Percentiles rank a stretch among this genome's conserved stretches.
Evolutionary conservation across 2,329 filamentous ascomycete genomes (phyloP).

Genomic region (Penicillium olsonii): DNA sequence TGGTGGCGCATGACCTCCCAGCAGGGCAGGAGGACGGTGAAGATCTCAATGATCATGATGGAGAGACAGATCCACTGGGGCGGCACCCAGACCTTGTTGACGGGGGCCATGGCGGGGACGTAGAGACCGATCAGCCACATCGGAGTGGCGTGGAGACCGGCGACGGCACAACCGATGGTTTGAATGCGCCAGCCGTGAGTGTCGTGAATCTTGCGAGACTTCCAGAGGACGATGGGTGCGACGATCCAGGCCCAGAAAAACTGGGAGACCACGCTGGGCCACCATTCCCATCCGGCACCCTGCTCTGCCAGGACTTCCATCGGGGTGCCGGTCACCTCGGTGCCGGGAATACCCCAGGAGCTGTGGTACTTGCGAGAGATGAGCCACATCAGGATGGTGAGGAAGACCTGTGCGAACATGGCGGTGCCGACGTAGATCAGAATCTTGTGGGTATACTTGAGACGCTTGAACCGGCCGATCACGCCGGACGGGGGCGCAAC

Average conservation of each 20-base stretch:
- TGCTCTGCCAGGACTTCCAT: conserved; percentile 41
- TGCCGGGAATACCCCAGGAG: conserved; percentile 51
- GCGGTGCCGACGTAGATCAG: conserved; percentile 51
- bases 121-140: conserved; percentile 64
- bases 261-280: conserved; percentile 27
- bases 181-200: conserved; percentile 68
- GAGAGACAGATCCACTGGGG: conserved; percentile 64
- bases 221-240: conserved; percentile 53
- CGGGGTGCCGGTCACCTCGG: conserved; percentile 52
- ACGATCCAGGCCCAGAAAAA: conserved; percentile 25
- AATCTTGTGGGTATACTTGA: conserved; percentile 28
- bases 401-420: conserved; percentile 60
- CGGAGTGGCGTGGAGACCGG: conserved; percentile 62
- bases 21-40: conserved; percentile 65
- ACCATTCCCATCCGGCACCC: conserved; percentile 65
- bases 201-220: conserved; percentile 62
- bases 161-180: conserved; percentile 55
- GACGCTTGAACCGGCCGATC: conserved; percentile 24
- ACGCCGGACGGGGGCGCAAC: conserved; percentile 15
- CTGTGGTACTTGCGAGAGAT: conserved; percentile 65
- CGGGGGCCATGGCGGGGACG: conserved; percentile 52
- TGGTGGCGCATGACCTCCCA: conserved; percentile 53
- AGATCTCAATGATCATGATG: conserved; percentile 64
- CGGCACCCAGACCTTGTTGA: conserved; percentile 61
- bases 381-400: conserved; percentile 62